Percentiles rank a stretch among this genome's conserved stretches.
Evolutionary conservation across 2,329 filamentous ascomycete species (phyloP).

Genomic region (Elsinoe arachidis): DNA sequence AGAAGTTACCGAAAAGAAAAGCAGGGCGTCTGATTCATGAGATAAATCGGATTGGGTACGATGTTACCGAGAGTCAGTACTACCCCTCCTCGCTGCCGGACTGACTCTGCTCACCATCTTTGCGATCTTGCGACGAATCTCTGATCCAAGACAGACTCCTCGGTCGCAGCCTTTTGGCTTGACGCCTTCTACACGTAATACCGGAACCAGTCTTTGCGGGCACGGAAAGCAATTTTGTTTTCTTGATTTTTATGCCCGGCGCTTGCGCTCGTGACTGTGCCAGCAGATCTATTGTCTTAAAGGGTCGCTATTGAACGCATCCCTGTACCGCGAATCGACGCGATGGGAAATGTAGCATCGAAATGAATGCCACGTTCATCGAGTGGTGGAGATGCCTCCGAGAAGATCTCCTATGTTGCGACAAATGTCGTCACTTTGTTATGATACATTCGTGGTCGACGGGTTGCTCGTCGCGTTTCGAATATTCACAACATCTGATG

Average conservation of each 20-base stretch:
- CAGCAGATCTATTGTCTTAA: constrained; percentile 8
- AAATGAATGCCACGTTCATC: neutral
- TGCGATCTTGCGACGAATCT: constrained; percentile 1
- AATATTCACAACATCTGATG: neutral
- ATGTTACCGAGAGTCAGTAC: neutral
- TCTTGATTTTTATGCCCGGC: neutral
- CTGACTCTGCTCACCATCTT: neutral
- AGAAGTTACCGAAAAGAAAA: neutral
- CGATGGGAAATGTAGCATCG: neutral
- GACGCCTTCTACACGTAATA: neutral
- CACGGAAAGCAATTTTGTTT: neutral
- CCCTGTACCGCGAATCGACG: neutral
- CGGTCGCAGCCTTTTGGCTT: neutral
- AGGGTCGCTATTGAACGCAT: neutral
- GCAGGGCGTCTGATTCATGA: too few species aligned
- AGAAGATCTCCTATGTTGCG: neutral
- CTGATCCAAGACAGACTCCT: neutral
- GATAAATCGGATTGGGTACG: neutral
- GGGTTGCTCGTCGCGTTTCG: neutral
- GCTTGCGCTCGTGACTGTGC: neutral
- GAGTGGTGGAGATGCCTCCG: too few species aligned
- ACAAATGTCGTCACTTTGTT: neutral
- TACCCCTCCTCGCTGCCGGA: constrained; percentile 1
- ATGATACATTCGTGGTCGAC: neutral
- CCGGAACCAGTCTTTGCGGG: neutral